A percentile compares a stretch with the other conserved stretches of the same genome.
Conservation (phyloP, 352 stramenopile genomes). For the Phytophthora tentaculata region DNA sequence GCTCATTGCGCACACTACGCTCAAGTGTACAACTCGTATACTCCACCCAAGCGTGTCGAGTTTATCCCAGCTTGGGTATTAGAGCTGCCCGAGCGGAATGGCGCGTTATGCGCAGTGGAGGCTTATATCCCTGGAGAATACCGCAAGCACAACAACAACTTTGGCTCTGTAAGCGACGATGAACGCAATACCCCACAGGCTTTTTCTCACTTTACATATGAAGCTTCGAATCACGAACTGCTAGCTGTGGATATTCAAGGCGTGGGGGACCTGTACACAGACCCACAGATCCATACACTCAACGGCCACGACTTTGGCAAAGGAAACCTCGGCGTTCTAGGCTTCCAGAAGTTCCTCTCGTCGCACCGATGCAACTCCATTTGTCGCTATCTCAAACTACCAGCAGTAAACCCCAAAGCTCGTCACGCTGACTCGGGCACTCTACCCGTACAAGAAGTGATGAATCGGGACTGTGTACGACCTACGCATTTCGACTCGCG, state of each 20-base stretch:
- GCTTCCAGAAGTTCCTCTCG: constrained; percentile 89
- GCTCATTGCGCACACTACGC: constrained; percentile 87
- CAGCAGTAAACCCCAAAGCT: constrained; percentile 80
- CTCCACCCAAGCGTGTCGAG: constrained; percentile 80
- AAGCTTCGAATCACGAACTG: constrained; percentile 91
- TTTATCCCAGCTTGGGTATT: constrained; percentile 88
- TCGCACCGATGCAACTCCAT: constrained; percentile 91
- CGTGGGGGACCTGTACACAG: constrained; percentile 96
- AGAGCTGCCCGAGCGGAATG: constrained; percentile 74
- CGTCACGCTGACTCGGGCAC: constrained; percentile 78
- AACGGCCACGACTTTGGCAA: constrained; percentile 90
- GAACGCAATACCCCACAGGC: constrained; percentile 88
- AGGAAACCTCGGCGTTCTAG: constrained; percentile 81
- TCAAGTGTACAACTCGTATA: constrained; percentile 88
- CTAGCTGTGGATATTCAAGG: constrained; percentile 96
- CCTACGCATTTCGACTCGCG: constrained; percentile 82
- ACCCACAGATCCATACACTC: constrained; percentile 92
- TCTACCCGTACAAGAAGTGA: constrained; percentile 79
- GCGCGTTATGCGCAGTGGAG: constrained; percentile 78
- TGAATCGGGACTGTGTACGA: constrained; percentile 77
- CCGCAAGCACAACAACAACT: constrained; percentile 92
- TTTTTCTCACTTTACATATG: constrained; percentile 96
- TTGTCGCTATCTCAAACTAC: constrained; percentile 86
- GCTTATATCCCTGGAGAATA: constrained; percentile 86
- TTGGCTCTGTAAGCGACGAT: constrained; percentile 84